Evolutionary conservation across 441 rosid genomes (phyloP).

Genomic region (California macrophylla): DNA sequence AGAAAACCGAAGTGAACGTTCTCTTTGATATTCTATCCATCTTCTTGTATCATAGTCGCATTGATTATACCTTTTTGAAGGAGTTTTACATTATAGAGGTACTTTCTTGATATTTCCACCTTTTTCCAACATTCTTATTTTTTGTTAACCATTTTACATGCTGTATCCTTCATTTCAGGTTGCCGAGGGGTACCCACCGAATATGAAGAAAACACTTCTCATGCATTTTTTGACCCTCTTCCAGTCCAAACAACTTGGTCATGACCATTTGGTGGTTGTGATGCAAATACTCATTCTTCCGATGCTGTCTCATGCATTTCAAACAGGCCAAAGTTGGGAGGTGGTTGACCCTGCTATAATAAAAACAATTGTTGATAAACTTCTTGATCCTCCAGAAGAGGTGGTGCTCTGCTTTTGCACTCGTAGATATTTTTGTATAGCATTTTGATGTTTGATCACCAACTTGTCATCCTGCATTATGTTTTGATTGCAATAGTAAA

Average conservation of each 20-base stretch:
- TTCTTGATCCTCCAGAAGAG: conserved; percentile 99
- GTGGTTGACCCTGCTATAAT: conserved; percentile 79
- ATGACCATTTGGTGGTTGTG: conserved; percentile 83
- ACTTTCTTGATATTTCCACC: conserved; percentile 15
- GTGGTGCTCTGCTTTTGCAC: conserved; percentile 24
- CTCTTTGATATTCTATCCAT: conserved; percentile 88
- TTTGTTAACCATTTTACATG: not conserved
- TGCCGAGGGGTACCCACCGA: conserved; percentile 79
- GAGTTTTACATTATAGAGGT: conserved; percentile 98
- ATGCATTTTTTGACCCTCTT: conserved; percentile 81
- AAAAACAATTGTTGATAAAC: conserved; percentile 91
- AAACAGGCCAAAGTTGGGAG: conserved; percentile 82
- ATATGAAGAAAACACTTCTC: conserved; percentile 70
- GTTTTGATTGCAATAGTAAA: conserved; percentile 17
- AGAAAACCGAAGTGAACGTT: conserved; percentile 67
- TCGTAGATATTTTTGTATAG: not conserved
- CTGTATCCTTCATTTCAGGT: conserved; percentile 43
- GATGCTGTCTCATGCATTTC: conserved; percentile 91
- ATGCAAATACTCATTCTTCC: conserved; percentile 99
- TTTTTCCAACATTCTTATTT: not conserved
- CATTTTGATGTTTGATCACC: conserved; percentile 1
- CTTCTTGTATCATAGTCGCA: conserved; percentile 81
- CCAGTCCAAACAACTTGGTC: conserved; percentile 78
- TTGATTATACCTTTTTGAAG: conserved; percentile 88
- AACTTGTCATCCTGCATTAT: not conserved